Evolutionary conservation across 306 rosid genomes (phyloP).

Genomic region (Pachyrhizus erosus): DNA sequence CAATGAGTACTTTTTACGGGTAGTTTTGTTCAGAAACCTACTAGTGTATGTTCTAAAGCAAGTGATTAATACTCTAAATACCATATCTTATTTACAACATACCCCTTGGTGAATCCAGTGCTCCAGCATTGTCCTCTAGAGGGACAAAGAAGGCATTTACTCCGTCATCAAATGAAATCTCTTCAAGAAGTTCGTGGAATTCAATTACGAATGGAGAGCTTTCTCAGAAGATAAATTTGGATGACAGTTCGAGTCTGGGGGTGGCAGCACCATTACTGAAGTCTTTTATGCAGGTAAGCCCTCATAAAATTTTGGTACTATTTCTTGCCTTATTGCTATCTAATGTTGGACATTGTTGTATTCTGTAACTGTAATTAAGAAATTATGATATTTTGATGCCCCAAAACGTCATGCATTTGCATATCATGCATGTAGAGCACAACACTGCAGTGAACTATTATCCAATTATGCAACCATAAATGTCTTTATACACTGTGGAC

Average conservation of each 20-base stretch:
- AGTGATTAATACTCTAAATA: conserved; percentile 3
- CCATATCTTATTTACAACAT: conserved; percentile 30
- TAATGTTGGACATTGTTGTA: neutral
- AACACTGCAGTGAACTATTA: neutral
- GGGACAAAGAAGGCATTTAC: conserved; percentile 73
- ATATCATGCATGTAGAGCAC: neutral
- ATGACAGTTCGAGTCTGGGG: conserved; percentile 82
- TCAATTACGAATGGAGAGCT: conserved; percentile 80
- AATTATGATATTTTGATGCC: neutral
- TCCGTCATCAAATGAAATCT: conserved; percentile 65
- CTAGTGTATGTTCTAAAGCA: neutral
- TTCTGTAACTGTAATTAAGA: neutral
- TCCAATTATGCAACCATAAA: conserved; percentile 11
- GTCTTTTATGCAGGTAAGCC: conserved; percentile 89
- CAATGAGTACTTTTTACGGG: neutral
- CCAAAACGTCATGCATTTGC: neutral
- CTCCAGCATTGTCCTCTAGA: conserved; percentile 95
- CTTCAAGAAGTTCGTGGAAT: conserved; percentile 88
- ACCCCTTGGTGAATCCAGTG: conserved; percentile 60
- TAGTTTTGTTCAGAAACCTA: conserved; percentile 29
- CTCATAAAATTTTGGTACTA: conserved; percentile 30
- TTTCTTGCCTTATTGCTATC: conserved; percentile 29
- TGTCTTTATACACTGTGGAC: conserved; percentile 10
- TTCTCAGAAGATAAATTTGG: conserved; percentile 77
- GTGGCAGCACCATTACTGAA: conserved; percentile 93